These are phyloP conservation scores for Salix arbutifolia DNA, from an alignment of 345 rosid genomes.

Conservation along the genomic window DNA sequence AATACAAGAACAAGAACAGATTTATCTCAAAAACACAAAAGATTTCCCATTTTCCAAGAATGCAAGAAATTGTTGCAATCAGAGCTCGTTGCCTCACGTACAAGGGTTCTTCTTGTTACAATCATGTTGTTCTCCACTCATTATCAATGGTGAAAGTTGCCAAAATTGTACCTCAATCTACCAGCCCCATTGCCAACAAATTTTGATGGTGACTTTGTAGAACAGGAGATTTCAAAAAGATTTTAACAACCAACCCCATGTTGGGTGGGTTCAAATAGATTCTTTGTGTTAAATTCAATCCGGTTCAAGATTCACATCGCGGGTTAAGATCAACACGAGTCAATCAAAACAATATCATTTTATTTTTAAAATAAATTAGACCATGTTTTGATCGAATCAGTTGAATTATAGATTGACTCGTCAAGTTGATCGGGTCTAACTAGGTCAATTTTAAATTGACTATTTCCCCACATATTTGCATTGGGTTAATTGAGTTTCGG, in stretches of 20 bases:
- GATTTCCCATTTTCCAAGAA: neutral
- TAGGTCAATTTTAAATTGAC: no score
- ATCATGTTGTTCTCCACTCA: constrained; percentile 1
- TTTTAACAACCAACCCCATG: neutral
- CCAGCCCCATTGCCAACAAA: neutral
- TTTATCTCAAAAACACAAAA: neutral
- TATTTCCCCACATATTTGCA: no score
- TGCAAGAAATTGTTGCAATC: neutral
- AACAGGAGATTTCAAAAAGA: neutral
- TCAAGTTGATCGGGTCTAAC: no score
- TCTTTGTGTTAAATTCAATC: no score
- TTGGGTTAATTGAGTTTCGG: no score
- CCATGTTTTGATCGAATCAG: no score
- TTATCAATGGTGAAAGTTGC: constrained; percentile 19
- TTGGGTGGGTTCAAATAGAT: no score
- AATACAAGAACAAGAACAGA: neutral
- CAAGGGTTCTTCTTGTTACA: neutral
- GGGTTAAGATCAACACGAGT: no score
- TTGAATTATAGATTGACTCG: no score
- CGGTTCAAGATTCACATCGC: no score
- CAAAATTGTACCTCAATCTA: neutral
- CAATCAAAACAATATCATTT: no score
- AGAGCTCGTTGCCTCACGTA: neutral
- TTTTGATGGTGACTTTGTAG: constrained; percentile 13
- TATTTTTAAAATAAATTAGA: no score